phyloP scores from a whole-genome alignment of 805 yeast genomes.

The Barnettozyma siamensis region DNA sequence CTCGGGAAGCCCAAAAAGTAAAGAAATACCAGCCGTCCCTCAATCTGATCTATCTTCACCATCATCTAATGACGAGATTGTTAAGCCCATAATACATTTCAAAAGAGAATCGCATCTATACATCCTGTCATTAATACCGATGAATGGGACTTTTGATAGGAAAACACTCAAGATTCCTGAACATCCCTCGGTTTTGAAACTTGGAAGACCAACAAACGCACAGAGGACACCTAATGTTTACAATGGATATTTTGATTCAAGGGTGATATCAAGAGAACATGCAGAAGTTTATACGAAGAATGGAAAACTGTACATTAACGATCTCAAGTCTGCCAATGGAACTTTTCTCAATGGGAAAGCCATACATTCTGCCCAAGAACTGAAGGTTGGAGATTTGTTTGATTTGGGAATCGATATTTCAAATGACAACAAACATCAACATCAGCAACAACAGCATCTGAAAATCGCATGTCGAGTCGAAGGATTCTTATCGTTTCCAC shows the following conservation, averaged over 20 bases:
- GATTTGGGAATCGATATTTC: conserved; percentile 91
- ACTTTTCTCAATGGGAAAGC: conserved; percentile 81
- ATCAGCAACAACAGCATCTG: conserved; percentile 60
- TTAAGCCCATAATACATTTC: not conserved
- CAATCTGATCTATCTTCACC: not conserved
- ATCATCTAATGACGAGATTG: not conserved
- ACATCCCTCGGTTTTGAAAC: conserved; percentile 73
- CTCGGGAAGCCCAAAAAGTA: not conserved
- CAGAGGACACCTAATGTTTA: conserved; percentile 50
- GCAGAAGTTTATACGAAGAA: conserved; percentile 82
- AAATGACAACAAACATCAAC: conserved; percentile 36
- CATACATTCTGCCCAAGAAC: conserved; percentile 51
- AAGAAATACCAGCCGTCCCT: not conserved
- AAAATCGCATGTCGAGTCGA: conserved; percentile 83
- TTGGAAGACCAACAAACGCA: conserved; percentile 82
- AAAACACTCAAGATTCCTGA: conserved; percentile 77
- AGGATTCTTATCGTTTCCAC: conserved; percentile 49
- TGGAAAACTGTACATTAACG: conserved; percentile 72
- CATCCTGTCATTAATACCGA: conserved; percentile 65
- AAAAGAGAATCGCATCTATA: conserved; percentile 33
- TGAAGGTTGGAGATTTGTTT: conserved; percentile 78
- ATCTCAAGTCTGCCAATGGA: conserved; percentile 89
- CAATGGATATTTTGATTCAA: conserved; percentile 91
- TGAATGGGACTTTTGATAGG: conserved; percentile 76
- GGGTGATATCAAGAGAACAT: conserved; percentile 89